Percentiles rank a stretch among this genome's conserved stretches.
Conservation (phyloP, 108 stramenopile genomes). For the Skeletonema grethae region DNA sequence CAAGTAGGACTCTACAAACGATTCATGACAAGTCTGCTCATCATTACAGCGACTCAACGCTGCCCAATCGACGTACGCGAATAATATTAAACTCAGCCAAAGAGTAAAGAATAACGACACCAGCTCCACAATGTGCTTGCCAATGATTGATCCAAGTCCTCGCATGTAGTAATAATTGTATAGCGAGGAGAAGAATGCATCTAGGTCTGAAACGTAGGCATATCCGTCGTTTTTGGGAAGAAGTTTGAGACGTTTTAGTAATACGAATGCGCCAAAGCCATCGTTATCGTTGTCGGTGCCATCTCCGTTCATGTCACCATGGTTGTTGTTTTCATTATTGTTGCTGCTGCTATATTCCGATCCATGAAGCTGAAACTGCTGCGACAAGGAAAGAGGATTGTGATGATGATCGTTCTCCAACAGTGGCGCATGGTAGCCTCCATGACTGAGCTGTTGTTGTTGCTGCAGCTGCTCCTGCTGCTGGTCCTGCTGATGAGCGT, state of each 20-base stretch:
- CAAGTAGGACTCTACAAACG: constrained; percentile 50
- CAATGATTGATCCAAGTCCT: constrained; percentile 87
- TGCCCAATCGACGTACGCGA: constrained; percentile 89
- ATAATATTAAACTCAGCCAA: constrained; percentile 79
- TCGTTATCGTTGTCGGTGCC: neutral
- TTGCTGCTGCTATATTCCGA: neutral
- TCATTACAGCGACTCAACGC: constrained; percentile 78
- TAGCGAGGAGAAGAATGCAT: constrained; percentile 82
- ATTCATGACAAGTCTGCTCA: constrained; percentile 72
- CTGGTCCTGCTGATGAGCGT: neutral
- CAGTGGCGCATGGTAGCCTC: constrained; percentile 26
- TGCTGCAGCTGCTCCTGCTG: too few relatives aligned
- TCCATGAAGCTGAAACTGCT: neutral
- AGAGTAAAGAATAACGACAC: constrained; percentile 89
- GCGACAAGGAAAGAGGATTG: constrained; percentile 5
- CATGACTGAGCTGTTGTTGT: neutral
- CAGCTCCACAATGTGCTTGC: constrained; percentile 83
- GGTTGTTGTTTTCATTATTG: neutral
- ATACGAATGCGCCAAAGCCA: constrained; percentile 57
- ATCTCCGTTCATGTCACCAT: neutral
- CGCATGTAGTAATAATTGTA: constrained; percentile 92
- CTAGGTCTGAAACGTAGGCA: constrained; percentile 83
- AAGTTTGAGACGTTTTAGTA: constrained; percentile 57
- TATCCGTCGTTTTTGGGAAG: constrained; percentile 62
- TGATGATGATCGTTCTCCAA: constrained; percentile 16